Evolutionary conservation across 805 yeast species (phyloP).

Genomic region (Lachancea waltii): DNA sequence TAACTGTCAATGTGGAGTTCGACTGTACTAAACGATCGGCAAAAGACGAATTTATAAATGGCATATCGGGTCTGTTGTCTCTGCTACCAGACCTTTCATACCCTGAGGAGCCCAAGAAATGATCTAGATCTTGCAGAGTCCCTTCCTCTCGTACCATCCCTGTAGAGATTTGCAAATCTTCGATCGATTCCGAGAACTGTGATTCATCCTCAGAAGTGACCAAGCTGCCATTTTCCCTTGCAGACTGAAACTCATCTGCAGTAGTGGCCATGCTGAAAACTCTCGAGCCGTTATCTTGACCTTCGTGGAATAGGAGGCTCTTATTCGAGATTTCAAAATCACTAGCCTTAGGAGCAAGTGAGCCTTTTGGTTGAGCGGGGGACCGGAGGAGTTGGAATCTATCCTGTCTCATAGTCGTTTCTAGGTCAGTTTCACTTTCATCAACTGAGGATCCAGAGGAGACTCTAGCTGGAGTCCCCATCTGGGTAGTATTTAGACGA

Average conservation of each 20-base stretch:
- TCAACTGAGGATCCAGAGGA: slow-evolving; percentile 27
- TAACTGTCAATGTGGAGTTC: slow-evolving; percentile 1
- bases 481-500: slow-evolving; percentile 11
- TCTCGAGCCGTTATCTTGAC: slow-evolving; percentile 12
- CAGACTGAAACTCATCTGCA: slow-evolving; percentile 22
- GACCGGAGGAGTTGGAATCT: slow-evolving; percentile 15
- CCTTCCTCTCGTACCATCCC: slow-evolving; percentile 10
- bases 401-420: slow-evolving; percentile 16
- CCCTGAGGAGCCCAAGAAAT: too few relatives aligned
- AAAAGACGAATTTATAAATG: slow-evolving; percentile 3
- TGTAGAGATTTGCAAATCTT: slow-evolving; percentile 16
- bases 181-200: slow-evolving; percentile 10
- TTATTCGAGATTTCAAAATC: slow-evolving; percentile 7
- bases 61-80: too few relatives aligned
- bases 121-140: slow-evolving; percentile 4
- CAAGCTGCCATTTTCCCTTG: slow-evolving; percentile 13
- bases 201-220: slow-evolving; percentile 3
- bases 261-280: slow-evolving; percentile 25
- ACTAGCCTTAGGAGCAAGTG: slow-evolving; percentile 1
- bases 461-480: slow-evolving; percentile 14
- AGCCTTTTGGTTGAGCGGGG: slow-evolving; percentile 3
- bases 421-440: slow-evolving; percentile 18
- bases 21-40: not conserved
- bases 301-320: slow-evolving; percentile 7
- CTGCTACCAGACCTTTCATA: too few relatives aligned